Evolutionary conservation across 78 protist genomes (phyloP), one percentile per base, ranked within the genome.

Genomic region (Salpingoeca rosetta): DNA sequence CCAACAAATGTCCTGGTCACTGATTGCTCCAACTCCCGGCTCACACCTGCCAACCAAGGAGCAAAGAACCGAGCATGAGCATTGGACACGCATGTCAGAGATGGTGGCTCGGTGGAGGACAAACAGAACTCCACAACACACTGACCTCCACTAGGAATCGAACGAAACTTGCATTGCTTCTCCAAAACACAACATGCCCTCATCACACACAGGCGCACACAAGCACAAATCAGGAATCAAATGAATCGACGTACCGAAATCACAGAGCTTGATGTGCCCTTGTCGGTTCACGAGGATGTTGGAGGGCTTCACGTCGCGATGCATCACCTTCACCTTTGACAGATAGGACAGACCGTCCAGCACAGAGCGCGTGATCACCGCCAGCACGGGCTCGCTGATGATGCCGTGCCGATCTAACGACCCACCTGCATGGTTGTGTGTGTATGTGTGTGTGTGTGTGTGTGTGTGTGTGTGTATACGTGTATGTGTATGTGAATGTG

Each of bases 231-330:
- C n/a, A 56, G 72, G 72, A 56, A 25, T 22, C 11, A 56, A 56
- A 56, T 25, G 22, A 3, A 73, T 3, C 12, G 38, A 35, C 40
- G 77, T 91, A 26, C 96, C 96, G 27, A 94, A 92, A 80, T 94
- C 96, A 24, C 94, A 85, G 38, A 94, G 57, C 85, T 92, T 92
- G 57, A 92, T 73, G 38, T 72, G 43, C 42, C 96, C 96, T 27
- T 3, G 36, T 3, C 44, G 7, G 79, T 43, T 84, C 81, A 92
- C 27, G 26, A 94, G 86, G 12, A 94, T 44, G 76, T 94, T 94
- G 31, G 91, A 80, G 3, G 96, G 95, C 87, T 94, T 94, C 80
- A 94, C 36, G 57, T 94, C 96, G 10, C 88, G 84, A 80, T 87
- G 90, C 38, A 88, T 86, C 56, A 73, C 77, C 26, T 24, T 35